Evolutionary conservation across 768 basidiomycete genomes (phyloP).

Genomic region (Amanita muscaria): DNA sequence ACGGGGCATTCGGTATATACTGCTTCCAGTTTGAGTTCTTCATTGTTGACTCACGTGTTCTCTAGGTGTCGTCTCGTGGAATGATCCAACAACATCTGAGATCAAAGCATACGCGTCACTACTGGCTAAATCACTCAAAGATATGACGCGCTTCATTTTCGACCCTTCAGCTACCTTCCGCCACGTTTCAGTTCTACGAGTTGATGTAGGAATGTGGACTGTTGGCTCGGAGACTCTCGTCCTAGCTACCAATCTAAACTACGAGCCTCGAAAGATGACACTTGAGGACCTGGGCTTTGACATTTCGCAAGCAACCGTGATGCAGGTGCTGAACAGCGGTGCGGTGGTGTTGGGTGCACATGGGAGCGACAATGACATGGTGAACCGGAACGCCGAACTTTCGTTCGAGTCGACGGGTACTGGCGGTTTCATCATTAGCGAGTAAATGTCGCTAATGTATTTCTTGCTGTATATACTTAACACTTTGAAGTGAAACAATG

Average conservation of each 20-base stretch:
- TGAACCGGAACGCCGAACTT: slow-evolving; percentile 9
- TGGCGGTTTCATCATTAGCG: slow-evolving; percentile 29
- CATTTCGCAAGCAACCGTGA: background rate
- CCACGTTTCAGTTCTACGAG: slow-evolving; percentile 29
- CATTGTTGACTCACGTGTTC: slow-evolving; percentile 11
- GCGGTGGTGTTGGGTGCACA: slow-evolving; percentile 15
- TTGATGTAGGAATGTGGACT: slow-evolving; percentile 46
- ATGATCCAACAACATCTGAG: slow-evolving; percentile 42
- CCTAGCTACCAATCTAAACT: slow-evolving; percentile 44
- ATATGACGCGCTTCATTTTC: slow-evolving; percentile 41
- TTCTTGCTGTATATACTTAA: slow-evolving; percentile 52
- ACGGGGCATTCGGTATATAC: slow-evolving; percentile 48
- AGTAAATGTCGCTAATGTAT: slow-evolving; percentile 16
- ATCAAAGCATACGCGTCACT: slow-evolving; percentile 45
- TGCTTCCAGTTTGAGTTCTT: slow-evolving; percentile 2
- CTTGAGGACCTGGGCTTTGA: background rate
- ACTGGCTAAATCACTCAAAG: slow-evolving; percentile 36
- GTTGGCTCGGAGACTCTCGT: slow-evolving; percentile 32
- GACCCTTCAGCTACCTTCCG: slow-evolving; percentile 30
- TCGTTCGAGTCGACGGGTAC: slow-evolving; percentile 30
- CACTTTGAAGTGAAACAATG: too few species aligned
- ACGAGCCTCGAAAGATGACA: slow-evolving; percentile 24
- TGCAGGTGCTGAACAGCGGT: slow-evolving; percentile 30
- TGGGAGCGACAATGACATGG: slow-evolving; percentile 21
- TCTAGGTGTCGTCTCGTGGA: slow-evolving; percentile 42